Evolutionary conservation across 192 early-diverging fungal species (phyloP), one percentile per base, ranked within the genome.

Genomic region (Rhizoclosmatium globosum): DNA sequence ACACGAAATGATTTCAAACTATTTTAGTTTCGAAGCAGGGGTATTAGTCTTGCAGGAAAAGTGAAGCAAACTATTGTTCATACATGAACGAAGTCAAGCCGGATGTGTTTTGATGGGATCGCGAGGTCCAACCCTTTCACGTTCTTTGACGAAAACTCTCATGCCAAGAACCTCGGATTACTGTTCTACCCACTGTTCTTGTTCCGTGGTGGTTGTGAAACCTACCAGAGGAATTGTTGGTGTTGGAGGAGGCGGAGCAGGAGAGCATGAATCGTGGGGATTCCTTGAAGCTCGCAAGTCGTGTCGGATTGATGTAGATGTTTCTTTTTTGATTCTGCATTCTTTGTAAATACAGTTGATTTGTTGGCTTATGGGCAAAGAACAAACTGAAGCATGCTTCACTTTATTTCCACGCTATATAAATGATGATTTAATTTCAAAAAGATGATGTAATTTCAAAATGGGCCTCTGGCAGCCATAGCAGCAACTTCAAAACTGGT

Each of bases 221-320:
- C 67, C 67, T 15, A 68, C 17, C 21, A 7, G 42, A 45, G 11
- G 67, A 68, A 43, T 68, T 68, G 67, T 9, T 42, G 21, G 67
- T 11, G 44, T 42, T 68, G 21, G 46, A 44, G 7, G 21, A 42
- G 11, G 62, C 23, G 6, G 62, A 39, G 6, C 23, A 64, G 9
- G 62, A 21, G 11, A 11, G 11, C 11, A 21, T 64, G 17, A 53
- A 53, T 53, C 50, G 50, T 17, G 50, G 50, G 17, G 50, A 53
- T 53, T 7, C 50, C 50, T 53, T 53, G 50, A 53, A 53, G 17
- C 17, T 53, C 9, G 50, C 50, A 17, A 53, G 17, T 53, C 50
- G 50, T 53, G 50, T 53, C 17, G 50, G 50, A 17, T 53, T 53
- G 50, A 13, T 53, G 17, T 53, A 17, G 31, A 31, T 31, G 31